Evolutionary conservation across 179 eudicot genomes (phyloP), one percentile per base, ranked within the genome.

Genomic region (Camellia oleifera): DNA sequence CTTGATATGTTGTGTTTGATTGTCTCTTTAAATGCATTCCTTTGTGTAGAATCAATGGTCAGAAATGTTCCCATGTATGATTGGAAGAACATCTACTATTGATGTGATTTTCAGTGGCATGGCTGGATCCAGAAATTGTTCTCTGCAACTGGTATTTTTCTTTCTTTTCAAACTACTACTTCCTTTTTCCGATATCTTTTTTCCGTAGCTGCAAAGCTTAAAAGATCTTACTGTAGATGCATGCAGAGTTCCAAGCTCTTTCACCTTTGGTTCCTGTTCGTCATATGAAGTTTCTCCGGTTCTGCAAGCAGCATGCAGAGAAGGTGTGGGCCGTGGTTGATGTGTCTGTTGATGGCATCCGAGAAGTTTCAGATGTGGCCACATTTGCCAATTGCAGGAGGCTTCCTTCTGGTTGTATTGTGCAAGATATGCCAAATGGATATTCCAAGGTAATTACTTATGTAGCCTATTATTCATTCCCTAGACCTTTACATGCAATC

Each of bases 321-420:
- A 88, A 90, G 20, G 79, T 85, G 83, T 94, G 98, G 98, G 92
- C 85, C 7, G 86, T 94, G 67, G 98, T 92, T 42, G 98, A 94
- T 74, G 86, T 94, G 23, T 91, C 98, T 72, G 82, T 89, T 58
- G 97, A 91, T 46, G 67, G 78, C 72, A 80, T 86, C 50, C 77
- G 83, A 73, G 92, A 89, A 54, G 67, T 82, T 76, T 75, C 86
- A 3, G 81, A 68, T 81, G 60, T 86, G 44, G 84, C 77, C 26
- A 44, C 86, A 3, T 80, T 76, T 69, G 63, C 80, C 54, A 82
- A 67, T 67, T 90, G 88, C 84, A 86, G 90, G 83, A 88, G 95
- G 86, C 91, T 91, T 62, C 98, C 97, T 76, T 94, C 98, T 53
- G 98, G 98, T 23, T 94, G 88, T 75, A 81, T 94, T 26, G 78